Evolutionary conservation across 768 basidiomycete genomes (phyloP).

Genomic region (Leccinum sublutescens): DNA sequence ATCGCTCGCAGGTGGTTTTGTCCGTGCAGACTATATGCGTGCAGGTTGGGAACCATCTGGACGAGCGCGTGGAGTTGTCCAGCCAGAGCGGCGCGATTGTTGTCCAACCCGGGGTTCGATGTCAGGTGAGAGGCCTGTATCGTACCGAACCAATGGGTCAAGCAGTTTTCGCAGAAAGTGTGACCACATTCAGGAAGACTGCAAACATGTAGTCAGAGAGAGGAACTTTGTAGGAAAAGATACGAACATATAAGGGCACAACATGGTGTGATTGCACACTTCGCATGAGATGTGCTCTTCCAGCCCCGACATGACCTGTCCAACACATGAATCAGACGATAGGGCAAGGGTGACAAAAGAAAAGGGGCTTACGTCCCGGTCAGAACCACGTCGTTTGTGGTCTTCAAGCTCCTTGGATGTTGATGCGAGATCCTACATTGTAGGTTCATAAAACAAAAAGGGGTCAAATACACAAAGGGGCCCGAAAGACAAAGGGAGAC

Average conservation of each 20-base stretch:
- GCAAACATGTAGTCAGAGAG: conserved; percentile 2
- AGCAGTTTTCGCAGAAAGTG: conserved; percentile 45
- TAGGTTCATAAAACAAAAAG: neutral
- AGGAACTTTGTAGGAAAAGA: neutral
- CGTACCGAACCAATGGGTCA: conserved; percentile 54
- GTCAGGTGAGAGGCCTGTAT: conserved; percentile 49
- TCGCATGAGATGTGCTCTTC: conserved; percentile 61
- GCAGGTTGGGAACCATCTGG: conserved; percentile 22
- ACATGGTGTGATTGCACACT: conserved; percentile 63
- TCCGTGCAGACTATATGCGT: conserved; percentile 16
- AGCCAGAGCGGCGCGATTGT: conserved; percentile 25
- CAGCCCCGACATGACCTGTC: conserved; percentile 43
- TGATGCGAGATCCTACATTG: conserved; percentile 20
- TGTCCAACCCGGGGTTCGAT: conserved; percentile 44
- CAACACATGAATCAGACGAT: neutral
- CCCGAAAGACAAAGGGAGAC: neutral
- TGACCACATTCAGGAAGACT: conserved; percentile 71
- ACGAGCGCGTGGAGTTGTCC: conserved; percentile 19
- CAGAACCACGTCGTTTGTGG: conserved; percentile 14
- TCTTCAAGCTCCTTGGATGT: conserved; percentile 20
- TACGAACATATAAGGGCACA: conserved; percentile 64
- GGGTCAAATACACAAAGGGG: neutral
- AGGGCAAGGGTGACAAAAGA: neutral
- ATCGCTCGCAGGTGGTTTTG: conserved; percentile 19
- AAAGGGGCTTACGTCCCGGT: conserved; percentile 7